Conservation (phyloP, 495 filamentous ascomycete species). For the Staphylotrichum tortipilum region DNA sequence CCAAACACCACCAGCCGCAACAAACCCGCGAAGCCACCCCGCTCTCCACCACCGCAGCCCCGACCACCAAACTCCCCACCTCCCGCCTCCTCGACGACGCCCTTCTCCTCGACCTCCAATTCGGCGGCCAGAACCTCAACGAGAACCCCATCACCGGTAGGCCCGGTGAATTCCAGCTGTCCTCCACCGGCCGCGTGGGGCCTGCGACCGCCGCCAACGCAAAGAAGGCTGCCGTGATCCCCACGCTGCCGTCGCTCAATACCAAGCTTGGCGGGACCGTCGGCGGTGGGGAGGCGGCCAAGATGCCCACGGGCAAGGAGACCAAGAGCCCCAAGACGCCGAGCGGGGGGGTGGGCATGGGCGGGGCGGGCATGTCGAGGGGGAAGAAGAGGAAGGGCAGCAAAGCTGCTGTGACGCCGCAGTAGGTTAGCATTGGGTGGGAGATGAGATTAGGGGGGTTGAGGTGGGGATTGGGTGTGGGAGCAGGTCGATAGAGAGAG, state of each 20-base stretch:
- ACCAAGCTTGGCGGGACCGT: conserved; percentile 34
- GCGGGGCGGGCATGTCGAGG: conserved; percentile 25
- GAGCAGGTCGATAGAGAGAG: not conserved
- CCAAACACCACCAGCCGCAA: conserved; percentile 8
- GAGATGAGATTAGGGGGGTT: too few species aligned
- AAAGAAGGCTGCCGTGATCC: conserved; percentile 1
- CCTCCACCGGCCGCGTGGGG: conserved; percentile 44
- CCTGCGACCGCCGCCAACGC: not conserved
- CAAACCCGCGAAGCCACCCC: conserved; percentile 48
- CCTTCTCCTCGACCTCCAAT: conserved; percentile 53
- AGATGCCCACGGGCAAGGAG: conserved; percentile 30
- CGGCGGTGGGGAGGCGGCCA: conserved; percentile 12
- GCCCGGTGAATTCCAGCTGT: conserved; percentile 77
- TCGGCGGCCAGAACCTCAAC: conserved; percentile 79
- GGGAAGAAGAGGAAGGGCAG: conserved; percentile 56
- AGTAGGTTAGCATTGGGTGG: too few species aligned
- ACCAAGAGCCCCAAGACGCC: conserved; percentile 47
- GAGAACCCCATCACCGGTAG: conserved; percentile 80
- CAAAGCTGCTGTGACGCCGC: conserved; percentile 30
- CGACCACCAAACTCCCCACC: conserved; percentile 30
- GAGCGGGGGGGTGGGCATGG: too few species aligned
- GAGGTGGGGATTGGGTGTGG: not conserved
- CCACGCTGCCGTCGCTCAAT: conserved; percentile 25
- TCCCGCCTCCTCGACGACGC: conserved; percentile 58
- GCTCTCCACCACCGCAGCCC: conserved; percentile 18